Percentiles rank a stretch among this genome's conserved stretches.
phyloP scores from a whole-genome alignment of 2,329 filamentous ascomycete species.

The Lecanicillium sp. region DNA sequence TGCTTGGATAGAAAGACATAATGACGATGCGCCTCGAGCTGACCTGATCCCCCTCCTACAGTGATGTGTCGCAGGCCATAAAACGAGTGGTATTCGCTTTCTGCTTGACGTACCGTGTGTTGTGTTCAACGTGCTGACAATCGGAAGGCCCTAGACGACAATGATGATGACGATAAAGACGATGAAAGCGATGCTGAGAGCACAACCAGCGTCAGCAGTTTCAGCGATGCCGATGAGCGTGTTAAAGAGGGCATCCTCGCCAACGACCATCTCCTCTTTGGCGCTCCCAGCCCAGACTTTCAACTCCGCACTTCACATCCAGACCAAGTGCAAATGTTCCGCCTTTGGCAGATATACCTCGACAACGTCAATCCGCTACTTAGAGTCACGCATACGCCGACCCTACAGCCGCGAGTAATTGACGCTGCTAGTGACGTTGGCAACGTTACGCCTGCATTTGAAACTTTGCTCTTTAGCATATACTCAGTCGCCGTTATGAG shows the following conservation, averaged over 20 bases:
- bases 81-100: no score
- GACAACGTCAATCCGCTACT: constrained; percentile 50
- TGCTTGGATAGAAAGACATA: neutral
- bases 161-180: constrained; percentile 10
- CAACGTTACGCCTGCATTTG: constrained; percentile 30
- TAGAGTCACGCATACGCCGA: constrained; percentile 51
- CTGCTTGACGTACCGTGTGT: no score
- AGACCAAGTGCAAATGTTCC: constrained; percentile 33
- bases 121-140: no score
- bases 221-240: neutral
- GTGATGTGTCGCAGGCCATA: no score
- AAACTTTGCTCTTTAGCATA: constrained; percentile 49
- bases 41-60: no score
- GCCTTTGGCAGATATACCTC: constrained; percentile 49
- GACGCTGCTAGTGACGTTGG: constrained; percentile 35
- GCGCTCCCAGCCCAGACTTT: constrained; percentile 28
- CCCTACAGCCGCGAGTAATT: constrained; percentile 42
- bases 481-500: constrained; percentile 35
- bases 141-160: no score
- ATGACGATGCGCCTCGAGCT: no score
- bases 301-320: constrained; percentile 44
- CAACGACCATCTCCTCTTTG: constrained; percentile 45
- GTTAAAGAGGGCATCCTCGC: constrained; percentile 29
- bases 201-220: no score
- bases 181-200: neutral